Percentiles rank a stretch among this genome's conserved stretches.
These are phyloP conservation scores for Triticum urartu DNA, from an alignment of 176 grass and related monocot species.

Conservation along the genomic window DNA sequence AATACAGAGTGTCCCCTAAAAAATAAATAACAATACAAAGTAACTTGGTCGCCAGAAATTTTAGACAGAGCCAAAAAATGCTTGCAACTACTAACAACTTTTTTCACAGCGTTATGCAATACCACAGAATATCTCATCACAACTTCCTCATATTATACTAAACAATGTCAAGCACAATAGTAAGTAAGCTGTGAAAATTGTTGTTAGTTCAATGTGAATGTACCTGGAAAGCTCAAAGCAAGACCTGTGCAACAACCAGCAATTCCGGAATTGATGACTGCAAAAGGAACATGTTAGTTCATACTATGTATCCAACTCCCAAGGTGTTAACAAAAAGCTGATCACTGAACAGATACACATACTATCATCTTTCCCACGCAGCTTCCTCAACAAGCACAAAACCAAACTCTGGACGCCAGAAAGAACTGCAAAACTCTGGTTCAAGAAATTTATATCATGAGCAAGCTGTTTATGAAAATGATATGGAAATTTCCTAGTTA, in stretches of 20 bases:
- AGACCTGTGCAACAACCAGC: conserved; percentile 91
- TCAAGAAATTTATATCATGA: conserved; percentile 25
- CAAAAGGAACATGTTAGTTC: conserved; percentile 32
- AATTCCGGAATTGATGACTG: conserved; percentile 83
- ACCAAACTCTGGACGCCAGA: conserved; percentile 94
- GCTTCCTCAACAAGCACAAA: conserved; percentile 72
- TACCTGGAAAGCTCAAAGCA: conserved; percentile 98
- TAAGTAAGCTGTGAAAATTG: neutral
- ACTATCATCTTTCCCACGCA: conserved; percentile 98
- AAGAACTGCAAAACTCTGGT: conserved; percentile 90
- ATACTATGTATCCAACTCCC: neutral
- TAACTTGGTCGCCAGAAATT: neutral
- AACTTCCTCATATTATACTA: neutral
- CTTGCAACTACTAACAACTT: neutral
- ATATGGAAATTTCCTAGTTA: neutral
- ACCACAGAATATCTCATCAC: neutral
- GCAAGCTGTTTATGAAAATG: neutral
- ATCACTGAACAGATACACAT: neutral
- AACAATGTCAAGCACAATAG: neutral
- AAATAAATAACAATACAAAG: neutral
- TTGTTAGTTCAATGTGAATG: neutral
- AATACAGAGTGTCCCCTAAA: neutral
- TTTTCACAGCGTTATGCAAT: neutral
- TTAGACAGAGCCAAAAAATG: neutral
- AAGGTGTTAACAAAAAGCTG: conserved; percentile 10